These are phyloP conservation scores for Dactylis glomerata DNA, from an alignment of 176 grass and related monocot species.

Conservation along the genomic window DNA sequence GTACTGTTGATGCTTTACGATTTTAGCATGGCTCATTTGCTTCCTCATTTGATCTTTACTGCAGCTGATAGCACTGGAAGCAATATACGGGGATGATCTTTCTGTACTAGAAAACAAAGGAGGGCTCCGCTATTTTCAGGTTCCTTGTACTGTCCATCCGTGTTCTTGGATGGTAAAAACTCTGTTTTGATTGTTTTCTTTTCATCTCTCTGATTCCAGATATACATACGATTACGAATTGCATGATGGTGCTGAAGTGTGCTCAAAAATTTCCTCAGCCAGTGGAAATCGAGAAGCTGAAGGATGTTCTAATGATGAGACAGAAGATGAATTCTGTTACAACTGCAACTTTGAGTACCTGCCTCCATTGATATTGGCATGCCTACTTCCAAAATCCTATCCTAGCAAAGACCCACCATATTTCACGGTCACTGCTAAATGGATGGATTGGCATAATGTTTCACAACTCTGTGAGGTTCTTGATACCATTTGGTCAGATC, in stretches of 20 bases:
- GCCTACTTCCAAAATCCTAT: conserved; percentile 48
- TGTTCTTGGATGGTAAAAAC: background rate
- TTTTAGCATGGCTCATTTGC: background rate
- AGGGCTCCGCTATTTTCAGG: conserved; percentile 50
- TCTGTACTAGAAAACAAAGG: conserved; percentile 25
- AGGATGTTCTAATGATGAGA: background rate
- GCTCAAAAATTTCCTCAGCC: conserved; percentile 7
- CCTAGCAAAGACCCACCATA: conserved; percentile 51
- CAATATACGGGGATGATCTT: conserved; percentile 51
- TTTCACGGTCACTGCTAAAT: conserved; percentile 45
- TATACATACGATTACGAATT: conserved; percentile 33
- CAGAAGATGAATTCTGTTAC: conserved; percentile 32
- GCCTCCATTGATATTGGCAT: conserved; percentile 50
- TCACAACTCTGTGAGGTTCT: conserved; percentile 49
- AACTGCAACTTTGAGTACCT: conserved; percentile 40
- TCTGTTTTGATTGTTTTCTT: background rate
- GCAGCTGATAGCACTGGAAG: conserved; percentile 54
- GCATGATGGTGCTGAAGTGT: background rate
- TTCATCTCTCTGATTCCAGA: background rate
- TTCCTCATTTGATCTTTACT: background rate
- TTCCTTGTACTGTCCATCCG: conserved; percentile 1
- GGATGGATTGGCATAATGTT: conserved; percentile 48
- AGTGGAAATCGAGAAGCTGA: background rate
- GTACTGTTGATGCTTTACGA: background rate
- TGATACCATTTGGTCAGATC: conserved; percentile 42